Conservation (phyloP, 352 stramenopile genomes). For the Phytophthora cryptogea region DNA sequence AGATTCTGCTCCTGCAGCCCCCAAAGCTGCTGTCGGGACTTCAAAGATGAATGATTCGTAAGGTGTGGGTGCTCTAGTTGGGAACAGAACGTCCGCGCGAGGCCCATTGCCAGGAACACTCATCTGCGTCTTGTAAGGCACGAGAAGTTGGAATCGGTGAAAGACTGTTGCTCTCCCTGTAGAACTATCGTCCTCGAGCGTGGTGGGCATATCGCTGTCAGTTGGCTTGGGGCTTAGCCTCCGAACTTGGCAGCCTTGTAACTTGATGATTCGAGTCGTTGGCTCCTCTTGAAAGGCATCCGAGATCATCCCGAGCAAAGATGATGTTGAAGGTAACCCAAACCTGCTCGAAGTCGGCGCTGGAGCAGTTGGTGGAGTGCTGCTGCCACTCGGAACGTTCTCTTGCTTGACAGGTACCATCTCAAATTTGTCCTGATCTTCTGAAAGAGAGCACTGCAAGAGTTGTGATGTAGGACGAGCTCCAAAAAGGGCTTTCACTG, state of each 20-base stretch:
- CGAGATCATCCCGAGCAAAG: conserved; percentile 57
- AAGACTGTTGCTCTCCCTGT: not conserved
- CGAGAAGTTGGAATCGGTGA: conserved; percentile 47
- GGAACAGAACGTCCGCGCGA: conserved; percentile 11
- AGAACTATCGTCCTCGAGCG: not conserved
- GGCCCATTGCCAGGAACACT: conserved; percentile 1
- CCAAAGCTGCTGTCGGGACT: conserved; percentile 16
- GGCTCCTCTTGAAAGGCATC: conserved; percentile 45
- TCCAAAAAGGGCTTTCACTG: conserved; percentile 42
- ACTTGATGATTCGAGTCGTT: conserved; percentile 35
- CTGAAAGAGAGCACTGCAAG: conserved; percentile 59
- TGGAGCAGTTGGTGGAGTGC: conserved; percentile 1
- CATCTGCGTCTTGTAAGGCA: conserved; percentile 35
- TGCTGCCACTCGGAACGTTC: not conserved
- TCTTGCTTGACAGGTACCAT: conserved; percentile 42
- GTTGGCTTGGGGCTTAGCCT: conserved; percentile 27
- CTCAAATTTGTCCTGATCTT: conserved; percentile 65
- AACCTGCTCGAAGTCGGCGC: conserved; percentile 35
- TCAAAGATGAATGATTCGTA: conserved; percentile 54
- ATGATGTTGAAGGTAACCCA: conserved; percentile 43
- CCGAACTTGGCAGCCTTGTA: conserved; percentile 61
- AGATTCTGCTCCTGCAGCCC: conserved; percentile 6
- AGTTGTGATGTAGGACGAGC: conserved; percentile 31
- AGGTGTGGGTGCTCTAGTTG: conserved; percentile 11
- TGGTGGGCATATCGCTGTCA: conserved; percentile 1